Evolutionary conservation across 2,329 filamentous ascomycete genomes (phyloP).

Genomic region (Xylariaceae sp.): DNA sequence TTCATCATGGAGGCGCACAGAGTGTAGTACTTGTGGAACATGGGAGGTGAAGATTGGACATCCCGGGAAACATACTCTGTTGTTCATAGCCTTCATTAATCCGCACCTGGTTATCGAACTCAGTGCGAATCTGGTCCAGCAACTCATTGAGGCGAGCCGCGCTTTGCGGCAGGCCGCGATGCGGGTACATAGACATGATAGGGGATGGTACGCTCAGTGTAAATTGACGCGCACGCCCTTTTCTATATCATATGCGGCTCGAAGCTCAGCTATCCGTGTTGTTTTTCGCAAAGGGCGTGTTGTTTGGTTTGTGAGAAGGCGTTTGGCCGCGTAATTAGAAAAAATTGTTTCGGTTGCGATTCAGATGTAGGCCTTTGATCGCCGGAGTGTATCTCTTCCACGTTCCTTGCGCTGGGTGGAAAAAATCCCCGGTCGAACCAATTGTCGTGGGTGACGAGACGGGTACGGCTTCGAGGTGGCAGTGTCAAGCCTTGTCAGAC

Average conservation of each 20-base stretch:
- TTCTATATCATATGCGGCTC: not conserved
- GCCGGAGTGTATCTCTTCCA: not conserved
- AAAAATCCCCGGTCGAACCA: constrained; percentile 17
- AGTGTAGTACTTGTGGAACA: not conserved
- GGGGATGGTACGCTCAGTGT: not conserved
- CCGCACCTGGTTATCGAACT: constrained; percentile 86
- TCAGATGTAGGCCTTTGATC: constrained; percentile 1
- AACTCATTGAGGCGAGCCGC: constrained; percentile 82
- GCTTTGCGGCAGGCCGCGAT: constrained; percentile 76
- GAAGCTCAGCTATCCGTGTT: not conserved
- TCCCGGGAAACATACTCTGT: constrained; percentile 76
- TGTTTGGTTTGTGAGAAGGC: constrained; percentile 1
- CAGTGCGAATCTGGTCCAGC: constrained; percentile 85
- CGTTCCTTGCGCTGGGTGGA: not conserved
- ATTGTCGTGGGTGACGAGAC: constrained; percentile 29
- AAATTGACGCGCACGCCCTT: constrained; percentile 3
- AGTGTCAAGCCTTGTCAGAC: constrained; percentile 36
- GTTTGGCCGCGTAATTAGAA: constrained; percentile 16
- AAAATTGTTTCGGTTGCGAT: constrained; percentile 3
- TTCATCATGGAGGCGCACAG: not conserved
- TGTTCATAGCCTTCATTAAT: constrained; percentile 88
- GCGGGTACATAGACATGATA: constrained; percentile 83
- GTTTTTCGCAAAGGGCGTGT: not conserved
- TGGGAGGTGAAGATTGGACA: not conserved
- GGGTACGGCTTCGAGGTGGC: constrained; percentile 28